phyloP scores from a whole-genome alignment of 129 eudicot species.

The Flaveria robusta region DNA sequence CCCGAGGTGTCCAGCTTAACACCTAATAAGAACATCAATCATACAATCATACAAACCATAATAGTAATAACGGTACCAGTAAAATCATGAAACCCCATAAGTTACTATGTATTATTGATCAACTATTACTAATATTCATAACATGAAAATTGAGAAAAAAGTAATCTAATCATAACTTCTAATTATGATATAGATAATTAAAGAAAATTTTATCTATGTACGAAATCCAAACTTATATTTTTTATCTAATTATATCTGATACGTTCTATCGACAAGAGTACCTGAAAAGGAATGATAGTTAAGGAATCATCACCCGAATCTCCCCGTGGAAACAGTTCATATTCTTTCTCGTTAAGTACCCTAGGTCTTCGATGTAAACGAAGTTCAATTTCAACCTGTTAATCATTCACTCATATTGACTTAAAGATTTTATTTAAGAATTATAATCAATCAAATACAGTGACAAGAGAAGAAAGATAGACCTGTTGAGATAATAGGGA shows the following conservation, averaged over 20 bases:
- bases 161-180: too few species aligned
- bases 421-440: not conserved
- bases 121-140: too few species aligned
- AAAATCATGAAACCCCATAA: too few species aligned
- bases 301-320: conserved; percentile 64
- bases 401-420: not conserved
- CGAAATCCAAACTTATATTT: too few species aligned
- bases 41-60: conserved; percentile 13
- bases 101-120: not conserved
- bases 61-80: too few species aligned
- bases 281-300: conserved; percentile 82
- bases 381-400: conserved; percentile 46
- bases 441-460: not conserved
- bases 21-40: conserved; percentile 37
- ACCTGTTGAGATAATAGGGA: conserved; percentile 78
- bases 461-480: not conserved
- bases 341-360: conserved; percentile 29
- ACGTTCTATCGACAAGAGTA: conserved; percentile 7
- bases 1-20: conserved; percentile 90
- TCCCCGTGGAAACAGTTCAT: conserved; percentile 59
- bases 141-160: too few species aligned
- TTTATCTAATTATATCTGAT: too few species aligned
- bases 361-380: conserved; percentile 43
- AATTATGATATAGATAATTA: too few species aligned
- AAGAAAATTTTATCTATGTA: too few species aligned